Base-by-base conservation (phyloP, 2,329 filamentous ascomycete genomes). In the Colletotrichum navitas region DNA sequence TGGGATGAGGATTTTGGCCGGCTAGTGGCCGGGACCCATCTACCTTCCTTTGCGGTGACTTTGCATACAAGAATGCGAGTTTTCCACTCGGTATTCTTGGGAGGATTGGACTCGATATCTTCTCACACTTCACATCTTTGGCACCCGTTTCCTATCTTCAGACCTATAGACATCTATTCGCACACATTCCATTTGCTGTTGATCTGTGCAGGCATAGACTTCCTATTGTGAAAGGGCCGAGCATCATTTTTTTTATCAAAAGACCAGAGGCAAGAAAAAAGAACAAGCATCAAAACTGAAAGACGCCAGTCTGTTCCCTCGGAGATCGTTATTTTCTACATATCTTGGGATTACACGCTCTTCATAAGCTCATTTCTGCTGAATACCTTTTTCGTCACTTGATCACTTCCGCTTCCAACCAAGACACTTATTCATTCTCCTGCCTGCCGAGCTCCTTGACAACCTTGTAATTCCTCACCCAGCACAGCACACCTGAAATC, bases 191-290 rank as follows among this genome's bases (percentile, higher is more conserved):
- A 41, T 55, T 55, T 49, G 26, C 49, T 63, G 18, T 55, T 51
- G 32, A 39, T 68, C 68, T 68, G 68, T 71, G 68, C 65, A 71
- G 68, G 54, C 54, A 63, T 68, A 68, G 54, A 68, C 24, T 34
- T 49, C 26, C 41, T 49, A 21, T 36, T 51, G 43, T 60, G 34
- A 66, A 63, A 45, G 49, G 63, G 54, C 62, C 41, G 26, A 43
- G 52, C 36, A 21, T n/a, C 58, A 8, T 34, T 63, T 36, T 34
- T 36, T n/a, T 1, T 3, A n/a, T 16, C 49, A 36, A 51, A 51
- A 11, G 32, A 43, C 32, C 45, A 34, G n/a, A 26, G n/a, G 52
- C 39, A 18, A 54, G 34, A 41, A 26, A 43, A 29, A 26, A 47
- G 34, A 59, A 47, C 59, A 26, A n/a, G 2, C 7, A 60, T 55